phyloP scores from a whole-genome alignment of 805 yeast species.

The Grigorovia jiainica region DNA sequence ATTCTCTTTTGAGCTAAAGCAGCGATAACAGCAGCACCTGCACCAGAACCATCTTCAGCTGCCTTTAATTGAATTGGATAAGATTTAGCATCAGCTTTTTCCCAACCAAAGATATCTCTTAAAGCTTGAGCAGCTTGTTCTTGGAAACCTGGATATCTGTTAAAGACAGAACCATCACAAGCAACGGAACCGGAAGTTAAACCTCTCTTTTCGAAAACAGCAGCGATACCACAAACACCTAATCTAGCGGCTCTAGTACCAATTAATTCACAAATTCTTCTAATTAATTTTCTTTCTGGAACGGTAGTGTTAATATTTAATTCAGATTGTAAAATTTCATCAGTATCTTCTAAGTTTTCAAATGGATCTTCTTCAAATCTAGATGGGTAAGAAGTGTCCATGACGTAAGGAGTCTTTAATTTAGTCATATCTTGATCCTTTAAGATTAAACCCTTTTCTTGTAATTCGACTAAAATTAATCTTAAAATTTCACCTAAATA shows the following conservation, averaged over 20 bases:
- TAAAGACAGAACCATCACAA: slow-evolving; percentile 94
- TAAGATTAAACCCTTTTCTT: slow-evolving; percentile 57
- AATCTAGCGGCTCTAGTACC: slow-evolving; percentile 91
- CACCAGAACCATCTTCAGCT: slow-evolving; percentile 98
- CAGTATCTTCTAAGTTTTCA: slow-evolving; percentile 71
- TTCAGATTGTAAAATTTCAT: slow-evolving; percentile 48
- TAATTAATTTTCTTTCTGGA: slow-evolving; percentile 73
- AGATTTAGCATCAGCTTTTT: slow-evolving; percentile 30
- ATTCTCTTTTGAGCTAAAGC: slow-evolving; percentile 83
- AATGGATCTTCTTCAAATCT: slow-evolving; percentile 81
- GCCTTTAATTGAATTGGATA: slow-evolving; percentile 82
- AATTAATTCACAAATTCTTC: slow-evolving; percentile 73
- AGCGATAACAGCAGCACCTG: slow-evolving; percentile 97
- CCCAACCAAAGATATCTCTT: slow-evolving; percentile 84
- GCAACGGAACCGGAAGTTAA: slow-evolving; percentile 78
- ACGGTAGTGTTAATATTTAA: slow-evolving; percentile 58
- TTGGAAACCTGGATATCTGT: slow-evolving; percentile 86
- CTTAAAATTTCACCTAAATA: slow-evolving; percentile 90
- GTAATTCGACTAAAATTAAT: slow-evolving; percentile 64
- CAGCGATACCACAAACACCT: slow-evolving; percentile 92
- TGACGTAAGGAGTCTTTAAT: slow-evolving; percentile 53
- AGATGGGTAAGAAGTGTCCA: slow-evolving; percentile 88
- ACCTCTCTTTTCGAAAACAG: slow-evolving; percentile 79
- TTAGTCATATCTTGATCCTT: slow-evolving; percentile 55
- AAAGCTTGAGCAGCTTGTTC: slow-evolving; percentile 82